These are phyloP conservation scores for Adansonia grandidieri DNA, from an alignment of 441 rosid species.

Conservation along the genomic window DNA sequence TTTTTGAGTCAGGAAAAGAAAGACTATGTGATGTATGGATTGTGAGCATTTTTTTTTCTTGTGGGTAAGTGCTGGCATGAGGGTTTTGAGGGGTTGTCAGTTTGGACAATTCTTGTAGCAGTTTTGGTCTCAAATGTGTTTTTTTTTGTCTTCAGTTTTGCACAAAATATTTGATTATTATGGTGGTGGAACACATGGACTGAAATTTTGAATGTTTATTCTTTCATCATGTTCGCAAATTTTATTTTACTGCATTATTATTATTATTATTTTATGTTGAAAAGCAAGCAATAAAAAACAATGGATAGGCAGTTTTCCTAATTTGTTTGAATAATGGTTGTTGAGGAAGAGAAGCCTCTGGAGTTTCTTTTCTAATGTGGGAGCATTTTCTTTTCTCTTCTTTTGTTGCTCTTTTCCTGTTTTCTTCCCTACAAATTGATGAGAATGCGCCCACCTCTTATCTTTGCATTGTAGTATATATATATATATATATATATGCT, in stretches of 20 bases:
- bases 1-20: conserved; percentile 32
- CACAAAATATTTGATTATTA: conserved; percentile 26
- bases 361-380: too few relatives aligned
- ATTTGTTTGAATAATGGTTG: too few relatives aligned
- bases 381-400: too few relatives aligned
- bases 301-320: neutral
- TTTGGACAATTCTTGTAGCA: conserved; percentile 45
- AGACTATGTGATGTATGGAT: conserved; percentile 25
- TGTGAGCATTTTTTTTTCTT: conserved; percentile 24
- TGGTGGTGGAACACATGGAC: conserved; percentile 18
- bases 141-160: conserved; percentile 19
- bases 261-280: neutral
- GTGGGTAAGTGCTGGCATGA: conserved; percentile 17
- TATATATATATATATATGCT: too few relatives aligned
- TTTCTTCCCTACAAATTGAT: too few relatives aligned
- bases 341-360: too few relatives aligned
- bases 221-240: conserved; percentile 42
- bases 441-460: too few relatives aligned
- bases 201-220: conserved; percentile 49
- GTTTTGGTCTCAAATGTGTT: conserved; percentile 43
- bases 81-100: conserved; percentile 32
- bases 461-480: too few relatives aligned
- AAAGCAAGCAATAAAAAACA: neutral
- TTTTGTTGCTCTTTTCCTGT: too few relatives aligned
- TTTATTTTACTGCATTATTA: neutral